phyloP scores from a whole-genome alignment of 306 rosid species.

The Corylus americana region DNA sequence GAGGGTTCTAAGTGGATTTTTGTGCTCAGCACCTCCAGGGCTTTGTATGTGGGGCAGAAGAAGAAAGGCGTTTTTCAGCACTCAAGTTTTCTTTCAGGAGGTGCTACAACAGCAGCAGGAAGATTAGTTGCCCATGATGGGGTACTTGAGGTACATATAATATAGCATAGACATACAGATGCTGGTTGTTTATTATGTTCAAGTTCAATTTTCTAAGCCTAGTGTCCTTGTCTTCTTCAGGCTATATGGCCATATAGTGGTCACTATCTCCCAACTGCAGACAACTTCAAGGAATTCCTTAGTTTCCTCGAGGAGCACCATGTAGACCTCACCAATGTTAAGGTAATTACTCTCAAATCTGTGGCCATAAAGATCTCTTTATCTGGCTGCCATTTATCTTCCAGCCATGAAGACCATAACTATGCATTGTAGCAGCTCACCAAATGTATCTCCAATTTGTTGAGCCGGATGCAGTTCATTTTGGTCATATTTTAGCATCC shows the following conservation, averaged over 20 bases:
- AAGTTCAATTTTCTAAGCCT: background rate
- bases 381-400: no score
- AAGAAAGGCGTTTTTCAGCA: conserved; percentile 55
- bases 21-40: conserved; percentile 57
- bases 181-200: background rate
- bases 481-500: no score
- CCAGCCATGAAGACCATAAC: no score
- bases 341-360: conserved; percentile 25
- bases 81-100: conserved; percentile 54
- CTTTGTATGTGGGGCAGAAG: conserved; percentile 50
- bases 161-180: background rate
- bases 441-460: no score
- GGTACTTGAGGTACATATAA: conserved; percentile 37
- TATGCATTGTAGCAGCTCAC: no score
- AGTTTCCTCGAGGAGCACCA: conserved; percentile 42
- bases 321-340: conserved; percentile 42
- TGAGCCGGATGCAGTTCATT: no score
- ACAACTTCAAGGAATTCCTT: conserved; percentile 48
- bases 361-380: no score
- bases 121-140: conserved; percentile 45
- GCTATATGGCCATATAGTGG: conserved; percentile 63
- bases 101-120: conserved; percentile 51
- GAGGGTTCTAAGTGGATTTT: conserved; percentile 57
- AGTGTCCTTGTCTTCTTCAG: conserved; percentile 23
- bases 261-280: conserved; percentile 54